A percentile compares a stretch with the other conserved stretches of the same genome.
Evolutionary conservation across 768 basidiomycete genomes (phyloP).

Genomic region (Ramaria rubella): DNA sequence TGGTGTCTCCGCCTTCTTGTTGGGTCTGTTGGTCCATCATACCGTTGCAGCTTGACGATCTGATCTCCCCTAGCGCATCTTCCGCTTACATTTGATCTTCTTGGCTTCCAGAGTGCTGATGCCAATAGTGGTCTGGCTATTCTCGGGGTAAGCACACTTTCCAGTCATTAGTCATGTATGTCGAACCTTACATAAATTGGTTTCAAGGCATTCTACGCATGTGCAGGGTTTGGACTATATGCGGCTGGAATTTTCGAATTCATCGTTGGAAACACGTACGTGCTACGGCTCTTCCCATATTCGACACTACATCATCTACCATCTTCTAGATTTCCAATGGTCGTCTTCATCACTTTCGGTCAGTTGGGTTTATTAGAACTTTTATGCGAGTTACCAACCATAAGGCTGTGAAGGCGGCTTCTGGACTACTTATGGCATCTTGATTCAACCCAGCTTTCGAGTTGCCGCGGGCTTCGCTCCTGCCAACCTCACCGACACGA

Average conservation of each 20-base stretch:
- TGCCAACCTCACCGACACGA: constrained; percentile 4
- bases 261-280: constrained; percentile 10
- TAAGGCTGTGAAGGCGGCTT: constrained; percentile 8
- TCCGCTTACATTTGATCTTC: constrained; percentile 11
- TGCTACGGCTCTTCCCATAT: not conserved
- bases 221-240: constrained; percentile 11
- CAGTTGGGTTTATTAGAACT: not conserved
- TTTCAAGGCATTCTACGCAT: constrained; percentile 8
- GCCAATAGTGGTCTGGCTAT: constrained; percentile 7
- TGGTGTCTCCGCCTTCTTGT: constrained; percentile 4
- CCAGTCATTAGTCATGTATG: not conserved
- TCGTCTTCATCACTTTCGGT: constrained; percentile 12
- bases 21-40: not conserved
- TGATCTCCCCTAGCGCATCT: constrained; percentile 5
- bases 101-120: constrained; percentile 10
- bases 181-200: not conserved
- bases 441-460: constrained; percentile 9
- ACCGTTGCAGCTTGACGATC: not conserved
- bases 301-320: not conserved
- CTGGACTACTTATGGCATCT: constrained; percentile 10
- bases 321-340: constrained; percentile 5
- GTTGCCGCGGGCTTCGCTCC: constrained; percentile 11
- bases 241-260: constrained; percentile 8
- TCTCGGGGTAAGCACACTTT: constrained; percentile 1
- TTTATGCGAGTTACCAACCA: not conserved